Conservation (phyloP, 208 protist species). For the Acanthamoeba castellanii region DNA sequence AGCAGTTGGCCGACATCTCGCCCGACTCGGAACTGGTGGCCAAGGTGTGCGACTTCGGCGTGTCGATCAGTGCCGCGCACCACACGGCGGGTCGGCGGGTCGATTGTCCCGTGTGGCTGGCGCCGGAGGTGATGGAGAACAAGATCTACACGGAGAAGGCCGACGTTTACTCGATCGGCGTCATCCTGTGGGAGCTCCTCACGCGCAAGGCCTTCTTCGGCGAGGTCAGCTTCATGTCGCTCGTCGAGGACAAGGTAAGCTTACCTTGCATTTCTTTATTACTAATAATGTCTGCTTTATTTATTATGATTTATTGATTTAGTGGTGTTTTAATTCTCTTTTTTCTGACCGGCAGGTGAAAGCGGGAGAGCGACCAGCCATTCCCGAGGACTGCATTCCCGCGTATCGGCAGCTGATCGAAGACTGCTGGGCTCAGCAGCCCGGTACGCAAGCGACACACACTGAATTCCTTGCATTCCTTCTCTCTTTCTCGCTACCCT, state of each 20-base stretch:
- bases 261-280: no score
- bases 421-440: slow-evolving; percentile 1
- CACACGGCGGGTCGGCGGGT: background rate
- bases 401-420: slow-evolving; percentile 3
- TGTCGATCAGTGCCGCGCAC: slow-evolving; percentile 8
- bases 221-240: slow-evolving; percentile 62
- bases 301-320: background rate
- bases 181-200: slow-evolving; percentile 66
- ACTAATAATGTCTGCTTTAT: no score
- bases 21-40: background rate
- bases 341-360: background rate
- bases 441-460: background rate
- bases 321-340: background rate
- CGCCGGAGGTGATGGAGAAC: background rate
- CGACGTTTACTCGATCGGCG: slow-evolving; percentile 32
- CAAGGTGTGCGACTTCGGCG: slow-evolving; percentile 71
- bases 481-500: background rate
- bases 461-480: background rate
- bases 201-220: background rate
- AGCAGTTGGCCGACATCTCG: slow-evolving; percentile 50
- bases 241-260: background rate
- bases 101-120: slow-evolving; percentile 64
- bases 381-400: background rate
- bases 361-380: background rate
- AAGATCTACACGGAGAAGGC: slow-evolving; percentile 56